Base-by-base conservation (phyloP, 2,329 filamentous ascomycete genomes). In the Emmonsiellopsis sp. region DNA sequence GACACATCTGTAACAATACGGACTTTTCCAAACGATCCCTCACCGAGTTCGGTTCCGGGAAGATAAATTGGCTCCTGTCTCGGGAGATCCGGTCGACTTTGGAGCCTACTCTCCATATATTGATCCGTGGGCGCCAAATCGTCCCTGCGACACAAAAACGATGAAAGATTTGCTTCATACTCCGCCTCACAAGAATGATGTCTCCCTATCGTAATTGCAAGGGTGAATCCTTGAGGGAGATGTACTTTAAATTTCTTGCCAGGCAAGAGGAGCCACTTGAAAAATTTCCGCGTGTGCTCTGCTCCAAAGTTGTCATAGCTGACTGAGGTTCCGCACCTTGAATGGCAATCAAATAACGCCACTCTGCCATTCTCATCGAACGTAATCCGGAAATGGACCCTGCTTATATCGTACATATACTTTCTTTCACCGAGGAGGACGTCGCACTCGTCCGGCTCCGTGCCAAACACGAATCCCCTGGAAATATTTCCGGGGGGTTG, bases 201-300 rank as follows among this genome's bases (percentile, higher is more conserved):
- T 15, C 7, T 55, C 40, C 37, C 41, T 5, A 49, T 9, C 5
- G 16, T 26, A 26, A 54, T 16, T 5, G 49, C 43, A n/a, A 52
- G n/a, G 11, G 37, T n/a, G 10, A 52, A 10, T 8, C 35, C 26
- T n/a, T 44, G 6, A 11, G 37, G 44, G n/a, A 56, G 49, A 50
- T 54, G 55, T 1, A 58, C 43, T 15, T 54, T 10, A 26, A 55
- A 50, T 7, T 38, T 26, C 16, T 16, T 31, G 5, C 31, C 11
- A 13, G 38, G 38, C 20, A 51, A 49, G 13, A 59, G 26, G 50
- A 56, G 56, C 57, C 57, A 59, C 32, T 35, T 44, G 35, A 59
- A 59, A 42, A 54, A 8, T 7, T 40, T 37, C 37, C 55, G 55
- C 35, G 5, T 10, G 40, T 56, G n/a, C 8, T 56, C 7, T 40